phyloP scores from a whole-genome alignment of 164 flowering plant genomes.

The Macadamia tetraphylla region DNA sequence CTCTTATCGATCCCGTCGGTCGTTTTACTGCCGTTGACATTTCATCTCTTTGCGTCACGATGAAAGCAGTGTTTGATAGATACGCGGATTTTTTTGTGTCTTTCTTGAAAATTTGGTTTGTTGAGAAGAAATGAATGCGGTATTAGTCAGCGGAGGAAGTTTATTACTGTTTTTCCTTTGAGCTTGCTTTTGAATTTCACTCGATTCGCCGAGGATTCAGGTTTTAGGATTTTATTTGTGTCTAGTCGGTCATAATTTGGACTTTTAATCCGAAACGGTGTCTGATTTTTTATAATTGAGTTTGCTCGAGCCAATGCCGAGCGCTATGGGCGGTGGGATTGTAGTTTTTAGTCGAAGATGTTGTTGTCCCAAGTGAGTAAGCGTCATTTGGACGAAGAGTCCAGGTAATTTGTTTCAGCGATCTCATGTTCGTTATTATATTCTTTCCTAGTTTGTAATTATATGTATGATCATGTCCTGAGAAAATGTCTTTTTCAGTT shows the following conservation, averaged over 20 bases:
- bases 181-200: not conserved
- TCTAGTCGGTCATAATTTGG: slow-evolving; percentile 1
- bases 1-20: slow-evolving; percentile 6
- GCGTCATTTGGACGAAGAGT: slow-evolving; percentile 43
- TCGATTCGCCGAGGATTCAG: slow-evolving; percentile 7
- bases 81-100: not conserved
- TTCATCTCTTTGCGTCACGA: not conserved
- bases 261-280: not conserved
- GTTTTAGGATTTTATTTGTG: slow-evolving; percentile 12
- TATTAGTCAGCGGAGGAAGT: not conserved
- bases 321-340: slow-evolving; percentile 23
- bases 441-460: not conserved
- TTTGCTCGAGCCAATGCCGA: slow-evolving; percentile 17
- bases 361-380: slow-evolving; percentile 43
- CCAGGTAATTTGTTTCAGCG: slow-evolving; percentile 32
- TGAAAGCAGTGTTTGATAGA: not conserved
- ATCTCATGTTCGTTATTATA: too few relatives aligned
- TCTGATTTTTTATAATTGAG: slow-evolving; percentile 11
- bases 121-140: not conserved
- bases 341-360: slow-evolving; percentile 25
- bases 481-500: not conserved
- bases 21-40: not conserved
- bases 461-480: not conserved
- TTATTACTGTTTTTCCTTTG: not conserved
- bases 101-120: not conserved